Evolutionary conservation across 2,329 filamentous ascomycete species (phyloP), one percentile per base, ranked within the genome.

Genomic region (Penicillium sclerotigenum): DNA sequence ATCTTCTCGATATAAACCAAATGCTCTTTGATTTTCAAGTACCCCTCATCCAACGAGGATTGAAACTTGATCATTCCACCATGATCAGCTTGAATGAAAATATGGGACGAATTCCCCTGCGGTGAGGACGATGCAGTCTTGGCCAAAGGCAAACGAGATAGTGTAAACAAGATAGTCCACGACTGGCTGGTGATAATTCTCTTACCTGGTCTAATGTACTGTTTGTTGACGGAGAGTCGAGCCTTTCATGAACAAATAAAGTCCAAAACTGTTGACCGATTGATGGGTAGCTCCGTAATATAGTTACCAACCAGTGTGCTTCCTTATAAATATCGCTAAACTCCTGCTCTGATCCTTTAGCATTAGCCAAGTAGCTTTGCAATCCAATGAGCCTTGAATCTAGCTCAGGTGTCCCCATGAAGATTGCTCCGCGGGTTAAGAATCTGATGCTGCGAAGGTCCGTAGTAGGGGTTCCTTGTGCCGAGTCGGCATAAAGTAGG

Each of bases 321-420:
- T 62, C 58, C 29, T 59, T 47, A 11, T 13, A 66, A n/a, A 29
- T 49, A 4, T 49, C 37, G 33, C 29, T 58, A 18, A 49, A 40
- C 22, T 56, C 46, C 52, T 59, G 52, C 34, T 60, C 65, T 28
- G 72, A 73, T n/a, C 67, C 68, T 7, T 67, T 56, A 4, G 73
- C 57, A 26, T 61, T 70, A 2, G 66, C 66, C 14, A 71, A 68
- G 16, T 68, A 48, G 37, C 59, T 49, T 24, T 66, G 61, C n/a
- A 74, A 68, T 10, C 73, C 68, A 16, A 67, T 64, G 0, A 74
- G 62, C 11, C 67, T 66, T 4, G 67, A 59, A 0, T 71, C 72
- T 20, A 67, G 59, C 51, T 76, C 71, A 0, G 71, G 72, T 37
- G 74, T 76, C 5, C 74, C 73, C 26, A 75, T 63, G 59, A 75